Percentiles rank a stretch among this genome's conserved stretches.
Conservation (phyloP, 1,284 basidiomycete species). For the Ustilago hordei region DNA sequence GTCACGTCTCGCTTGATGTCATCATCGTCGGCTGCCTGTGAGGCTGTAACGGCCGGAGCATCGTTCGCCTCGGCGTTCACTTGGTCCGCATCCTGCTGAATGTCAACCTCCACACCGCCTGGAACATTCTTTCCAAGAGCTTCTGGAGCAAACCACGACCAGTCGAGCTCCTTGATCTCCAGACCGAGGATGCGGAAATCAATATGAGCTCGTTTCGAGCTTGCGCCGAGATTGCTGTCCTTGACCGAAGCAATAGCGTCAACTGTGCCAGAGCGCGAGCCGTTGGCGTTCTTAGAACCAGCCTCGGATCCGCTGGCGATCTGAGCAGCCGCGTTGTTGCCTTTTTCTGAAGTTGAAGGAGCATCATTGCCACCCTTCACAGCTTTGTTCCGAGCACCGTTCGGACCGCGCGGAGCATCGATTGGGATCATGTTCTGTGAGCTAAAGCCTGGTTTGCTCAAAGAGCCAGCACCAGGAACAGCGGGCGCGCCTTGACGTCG, state of each 20-base stretch:
- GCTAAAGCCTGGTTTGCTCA: conserved; percentile 26
- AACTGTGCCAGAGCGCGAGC: conserved; percentile 1
- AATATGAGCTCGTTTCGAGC: conserved; percentile 39
- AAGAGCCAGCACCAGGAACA: conserved; percentile 5
- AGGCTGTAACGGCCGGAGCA: not conserved
- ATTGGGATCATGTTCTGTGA: conserved; percentile 44
- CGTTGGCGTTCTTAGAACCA: not conserved
- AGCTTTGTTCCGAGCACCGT: conserved; percentile 22
- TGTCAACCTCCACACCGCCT: not conserved
- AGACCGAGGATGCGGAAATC: conserved; percentile 56
- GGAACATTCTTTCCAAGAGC: conserved; percentile 7
- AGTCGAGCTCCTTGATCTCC: conserved; percentile 54
- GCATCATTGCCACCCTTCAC: conserved; percentile 1
- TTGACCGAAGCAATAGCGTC: conserved; percentile 4
- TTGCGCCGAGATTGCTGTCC: conserved; percentile 5
- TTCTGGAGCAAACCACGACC: conserved; percentile 47
- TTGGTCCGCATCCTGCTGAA: conserved; percentile 6
- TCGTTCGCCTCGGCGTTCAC: conserved; percentile 3
- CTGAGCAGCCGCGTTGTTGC: conserved; percentile 5
- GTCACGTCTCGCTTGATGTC: not conserved
- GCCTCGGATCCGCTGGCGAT: not conserved
- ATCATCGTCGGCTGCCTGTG: not conserved
- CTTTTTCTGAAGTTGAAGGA: not conserved
- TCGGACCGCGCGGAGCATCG: conserved; percentile 44
- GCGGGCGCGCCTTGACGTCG: conserved; percentile 1